Conservation (phyloP, 805 yeast genomes). For the Citeromyces nyonsensis region DNA sequence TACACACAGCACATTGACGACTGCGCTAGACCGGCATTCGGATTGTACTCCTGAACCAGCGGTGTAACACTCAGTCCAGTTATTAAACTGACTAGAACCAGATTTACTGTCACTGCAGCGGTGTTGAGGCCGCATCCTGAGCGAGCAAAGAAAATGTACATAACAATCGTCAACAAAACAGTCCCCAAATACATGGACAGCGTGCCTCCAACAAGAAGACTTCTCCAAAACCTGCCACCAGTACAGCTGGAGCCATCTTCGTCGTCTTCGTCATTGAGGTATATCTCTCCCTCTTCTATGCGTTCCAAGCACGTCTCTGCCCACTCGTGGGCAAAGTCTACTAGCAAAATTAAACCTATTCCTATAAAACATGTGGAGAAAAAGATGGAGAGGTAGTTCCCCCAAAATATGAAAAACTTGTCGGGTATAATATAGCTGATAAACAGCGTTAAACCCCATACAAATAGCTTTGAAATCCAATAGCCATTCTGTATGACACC, state of each 20-base stretch:
- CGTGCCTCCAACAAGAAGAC: constrained; percentile 76
- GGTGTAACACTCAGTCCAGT: constrained; percentile 68
- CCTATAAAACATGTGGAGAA: constrained; percentile 77
- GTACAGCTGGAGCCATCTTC: constrained; percentile 14
- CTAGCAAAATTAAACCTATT: constrained; percentile 78
- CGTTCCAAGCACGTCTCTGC: constrained; percentile 90
- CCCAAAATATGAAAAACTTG: constrained; percentile 74
- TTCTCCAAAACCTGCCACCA: constrained; percentile 48
- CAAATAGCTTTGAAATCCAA: constrained; percentile 67
- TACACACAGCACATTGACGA: constrained; percentile 90
- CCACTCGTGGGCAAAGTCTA: constrained; percentile 98
- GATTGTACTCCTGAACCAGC: constrained; percentile 78
- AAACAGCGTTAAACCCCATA: constrained; percentile 40
- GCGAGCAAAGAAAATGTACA: constrained; percentile 75
- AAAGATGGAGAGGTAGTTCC: constrained; percentile 75
- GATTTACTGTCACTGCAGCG: constrained; percentile 67
- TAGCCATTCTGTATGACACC: constrained; percentile 80
- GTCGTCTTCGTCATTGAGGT: constrained; percentile 32
- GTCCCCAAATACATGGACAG: constrained; percentile 68
- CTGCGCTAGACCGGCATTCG: constrained; percentile 93
- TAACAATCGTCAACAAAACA: constrained; percentile 54
- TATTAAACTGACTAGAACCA: constrained; percentile 46
- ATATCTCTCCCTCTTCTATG: constrained; percentile 63
- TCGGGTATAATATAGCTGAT: constrained; percentile 76
- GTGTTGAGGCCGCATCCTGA: constrained; percentile 80